Evolutionary conservation across 1,139 yeast species (phyloP).

Genomic region (Scheffersomyces lignicola): DNA sequence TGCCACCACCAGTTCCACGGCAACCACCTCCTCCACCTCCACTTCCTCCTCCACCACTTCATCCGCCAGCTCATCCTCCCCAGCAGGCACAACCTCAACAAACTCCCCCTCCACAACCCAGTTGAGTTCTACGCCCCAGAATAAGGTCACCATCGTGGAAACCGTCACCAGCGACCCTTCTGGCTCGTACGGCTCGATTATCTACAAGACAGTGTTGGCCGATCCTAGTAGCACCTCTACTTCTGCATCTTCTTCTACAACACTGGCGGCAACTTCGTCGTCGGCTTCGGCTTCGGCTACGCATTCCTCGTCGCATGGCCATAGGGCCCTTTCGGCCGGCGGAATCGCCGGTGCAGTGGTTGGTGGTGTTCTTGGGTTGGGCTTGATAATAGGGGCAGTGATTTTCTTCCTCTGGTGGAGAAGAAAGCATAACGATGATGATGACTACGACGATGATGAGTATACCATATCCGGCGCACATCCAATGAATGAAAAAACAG

Average conservation of each 20-base stretch:
- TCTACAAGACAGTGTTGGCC: conserved; percentile 1
- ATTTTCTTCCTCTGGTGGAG: conserved; percentile 47
- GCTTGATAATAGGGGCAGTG: conserved; percentile 34
- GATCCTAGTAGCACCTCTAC: conserved; percentile 10
- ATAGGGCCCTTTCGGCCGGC: conserved; percentile 49
- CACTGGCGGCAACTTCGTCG: conserved; percentile 13
- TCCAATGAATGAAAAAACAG: conserved; percentile 22
- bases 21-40: conserved; percentile 9
- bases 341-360: conserved; percentile 75
- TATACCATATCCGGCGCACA: conserved; percentile 31
- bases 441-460: conserved; percentile 38
- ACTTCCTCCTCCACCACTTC: conserved; percentile 9
- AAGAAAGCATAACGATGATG: conserved; percentile 31
- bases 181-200: not conserved
- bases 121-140: not conserved
- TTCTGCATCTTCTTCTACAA: conserved; percentile 9
- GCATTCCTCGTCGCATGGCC: conserved; percentile 11
- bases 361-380: conserved; percentile 58
- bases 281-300: conserved; percentile 9
- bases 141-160: conserved; percentile 1
- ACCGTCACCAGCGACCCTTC: conserved; percentile 2
- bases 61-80: conserved; percentile 12
- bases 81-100: conserved; percentile 13
- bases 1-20: conserved; percentile 7
- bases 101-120: conserved; percentile 12